Conservation (phyloP, 192 early-diverging fungal genomes). For the Geranomyces variabilis region DNA sequence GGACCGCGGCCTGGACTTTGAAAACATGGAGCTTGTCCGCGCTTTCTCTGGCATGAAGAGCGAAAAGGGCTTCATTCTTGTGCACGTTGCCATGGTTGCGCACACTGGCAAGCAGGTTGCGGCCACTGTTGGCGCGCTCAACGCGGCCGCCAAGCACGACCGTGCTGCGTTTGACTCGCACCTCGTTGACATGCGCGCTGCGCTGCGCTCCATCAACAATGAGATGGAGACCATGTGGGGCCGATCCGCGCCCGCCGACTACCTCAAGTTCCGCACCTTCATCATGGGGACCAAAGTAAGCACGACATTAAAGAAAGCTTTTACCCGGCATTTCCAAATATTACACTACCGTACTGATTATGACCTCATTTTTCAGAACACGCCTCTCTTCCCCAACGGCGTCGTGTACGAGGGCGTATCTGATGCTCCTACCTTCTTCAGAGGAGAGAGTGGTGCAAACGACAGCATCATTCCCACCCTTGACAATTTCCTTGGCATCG, state of each 20-base stretch:
- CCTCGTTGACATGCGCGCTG: slow-evolving; percentile 57
- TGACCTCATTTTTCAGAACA: slow-evolving; percentile 44
- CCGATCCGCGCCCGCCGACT: slow-evolving; percentile 68
- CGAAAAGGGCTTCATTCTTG: slow-evolving; percentile 83
- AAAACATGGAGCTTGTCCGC: slow-evolving; percentile 79
- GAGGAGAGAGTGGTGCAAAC: slow-evolving; percentile 87
- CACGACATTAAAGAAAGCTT: too few species aligned
- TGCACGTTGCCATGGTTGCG: slow-evolving; percentile 87
- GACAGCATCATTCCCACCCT: slow-evolving; percentile 84
- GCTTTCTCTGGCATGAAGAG: slow-evolving; percentile 73
- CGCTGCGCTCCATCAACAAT: slow-evolving; percentile 71
- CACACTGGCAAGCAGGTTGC: slow-evolving; percentile 71
- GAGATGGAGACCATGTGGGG: slow-evolving; percentile 84
- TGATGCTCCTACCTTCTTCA: slow-evolving; percentile 60
- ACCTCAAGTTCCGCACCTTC: slow-evolving; percentile 88
- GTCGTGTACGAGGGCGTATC: slow-evolving; percentile 79
- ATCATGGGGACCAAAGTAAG: slow-evolving; percentile 75
- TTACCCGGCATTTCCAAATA: slow-evolving; percentile 5
- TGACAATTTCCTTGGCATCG: slow-evolving; percentile 83
- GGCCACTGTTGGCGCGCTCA: slow-evolving; percentile 62
- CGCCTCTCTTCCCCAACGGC: slow-evolving; percentile 89
- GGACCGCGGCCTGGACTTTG: slow-evolving; percentile 53
- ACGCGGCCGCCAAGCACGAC: slow-evolving; percentile 51
- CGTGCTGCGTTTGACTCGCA: slow-evolving; percentile 68
- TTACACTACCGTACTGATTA: slow-evolving; percentile 12